Percentiles rank a stretch among this genome's conserved stretches.
Conservation (phyloP, 1,139 yeast genomes). For the Geotrichum macrosporum region DNA sequence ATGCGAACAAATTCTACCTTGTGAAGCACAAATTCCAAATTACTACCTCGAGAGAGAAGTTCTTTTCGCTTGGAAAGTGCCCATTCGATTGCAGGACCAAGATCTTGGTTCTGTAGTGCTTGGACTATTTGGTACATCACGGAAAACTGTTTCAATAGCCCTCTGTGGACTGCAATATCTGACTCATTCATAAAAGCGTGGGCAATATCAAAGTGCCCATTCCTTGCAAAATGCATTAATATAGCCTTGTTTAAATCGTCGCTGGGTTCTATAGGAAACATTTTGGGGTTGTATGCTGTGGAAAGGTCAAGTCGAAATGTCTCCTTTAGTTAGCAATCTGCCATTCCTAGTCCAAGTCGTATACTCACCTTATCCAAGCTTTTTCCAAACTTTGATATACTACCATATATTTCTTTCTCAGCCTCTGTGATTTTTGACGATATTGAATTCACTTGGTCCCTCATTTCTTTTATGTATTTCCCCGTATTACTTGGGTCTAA, state of each 20-base stretch:
- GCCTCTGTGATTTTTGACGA: conserved; percentile 25
- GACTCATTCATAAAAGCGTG: conserved; percentile 37
- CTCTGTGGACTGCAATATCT: conserved; percentile 32
- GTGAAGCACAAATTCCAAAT: conserved; percentile 61
- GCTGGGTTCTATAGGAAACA: conserved; percentile 27
- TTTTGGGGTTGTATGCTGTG: conserved; percentile 34
- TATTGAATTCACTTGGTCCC: conserved; percentile 12
- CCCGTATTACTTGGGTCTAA: conserved; percentile 23
- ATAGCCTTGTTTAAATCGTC: conserved; percentile 40
- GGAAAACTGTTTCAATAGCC: conserved; percentile 37
- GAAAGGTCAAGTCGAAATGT: conserved; percentile 31
- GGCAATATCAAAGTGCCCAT: conserved; percentile 44
- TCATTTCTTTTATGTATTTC: conserved; percentile 15
- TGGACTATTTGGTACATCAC: conserved; percentile 39
- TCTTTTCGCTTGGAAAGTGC: conserved; percentile 36
- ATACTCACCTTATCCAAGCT: conserved; percentile 33
- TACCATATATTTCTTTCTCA: conserved; percentile 35
- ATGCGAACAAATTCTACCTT: conserved; percentile 48
- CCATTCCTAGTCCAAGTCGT: conserved; percentile 23
- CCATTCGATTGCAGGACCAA: conserved; percentile 45
- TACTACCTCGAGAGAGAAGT: conserved; percentile 36
- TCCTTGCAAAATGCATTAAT: conserved; percentile 44
- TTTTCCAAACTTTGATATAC: conserved; percentile 36
- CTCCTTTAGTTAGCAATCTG: conserved; percentile 21
- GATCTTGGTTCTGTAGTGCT: conserved; percentile 32